Conservation (phyloP, 106 monocot species). For the Ottelia alismoides region DNA sequence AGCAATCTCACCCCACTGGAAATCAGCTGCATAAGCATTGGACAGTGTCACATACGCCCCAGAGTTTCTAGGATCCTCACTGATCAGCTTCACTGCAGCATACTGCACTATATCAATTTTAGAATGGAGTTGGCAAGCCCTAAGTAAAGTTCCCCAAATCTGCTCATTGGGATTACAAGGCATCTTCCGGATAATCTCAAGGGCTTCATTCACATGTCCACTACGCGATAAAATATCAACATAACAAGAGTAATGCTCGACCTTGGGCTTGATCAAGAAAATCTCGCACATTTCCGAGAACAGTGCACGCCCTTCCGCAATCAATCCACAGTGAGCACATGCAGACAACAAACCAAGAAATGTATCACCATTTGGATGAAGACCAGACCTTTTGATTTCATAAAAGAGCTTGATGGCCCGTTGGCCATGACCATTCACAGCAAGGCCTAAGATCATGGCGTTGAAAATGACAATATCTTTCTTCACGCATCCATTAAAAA, state of each 20-base stretch:
- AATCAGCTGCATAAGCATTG: constrained; percentile 25
- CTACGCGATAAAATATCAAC: constrained; percentile 30
- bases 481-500: constrained; percentile 6
- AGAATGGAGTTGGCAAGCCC: constrained; percentile 20
- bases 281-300: constrained; percentile 18
- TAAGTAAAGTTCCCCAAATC: constrained; percentile 34
- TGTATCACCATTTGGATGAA: constrained; percentile 23
- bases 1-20: constrained; percentile 22
- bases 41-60: constrained; percentile 38
- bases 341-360: constrained; percentile 28
- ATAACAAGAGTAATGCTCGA: constrained; percentile 30
- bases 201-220: constrained; percentile 23
- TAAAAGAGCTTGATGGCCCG: constrained; percentile 14
- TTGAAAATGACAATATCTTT: constrained; percentile 22
- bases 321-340: constrained; percentile 28
- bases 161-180: constrained; percentile 23
- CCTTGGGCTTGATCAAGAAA: constrained; percentile 10
- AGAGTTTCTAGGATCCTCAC: constrained; percentile 15
- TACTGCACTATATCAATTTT: constrained; percentile 18
- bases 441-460: constrained; percentile 34
- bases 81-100: constrained; percentile 9
- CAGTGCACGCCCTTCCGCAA: constrained; percentile 15
- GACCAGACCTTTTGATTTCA: constrained; percentile 7
- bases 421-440: constrained; percentile 16
- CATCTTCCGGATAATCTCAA: constrained; percentile 15